These are phyloP conservation scores for Dendrothele bispora DNA, from an alignment of 768 basidiomycete genomes.

Conservation along the genomic window DNA sequence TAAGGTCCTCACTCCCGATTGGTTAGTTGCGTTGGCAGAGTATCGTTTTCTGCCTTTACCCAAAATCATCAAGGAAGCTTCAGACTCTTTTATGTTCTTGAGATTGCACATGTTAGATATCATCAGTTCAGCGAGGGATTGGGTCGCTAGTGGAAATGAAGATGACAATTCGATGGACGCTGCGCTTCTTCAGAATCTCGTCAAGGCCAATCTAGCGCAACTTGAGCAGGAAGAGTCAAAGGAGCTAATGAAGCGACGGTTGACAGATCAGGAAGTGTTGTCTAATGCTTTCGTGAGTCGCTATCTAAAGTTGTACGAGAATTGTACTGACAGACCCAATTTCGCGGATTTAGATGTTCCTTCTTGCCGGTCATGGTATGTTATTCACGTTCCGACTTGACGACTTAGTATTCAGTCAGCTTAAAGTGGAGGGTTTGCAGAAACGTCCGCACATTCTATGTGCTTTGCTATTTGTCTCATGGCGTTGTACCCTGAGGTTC, in stretches of 20 bases:
- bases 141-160: conserved; percentile 26
- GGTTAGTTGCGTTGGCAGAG: conserved; percentile 29
- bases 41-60: conserved; percentile 32
- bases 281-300: conserved; percentile 48
- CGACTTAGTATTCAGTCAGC: background rate
- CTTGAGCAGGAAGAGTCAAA: conserved; percentile 32
- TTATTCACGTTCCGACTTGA: background rate
- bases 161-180: conserved; percentile 27
- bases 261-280: conserved; percentile 46
- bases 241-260: conserved; percentile 17
- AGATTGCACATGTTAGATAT: conserved; percentile 40
- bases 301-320: no score
- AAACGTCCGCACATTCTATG: conserved; percentile 48
- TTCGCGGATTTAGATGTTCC: conserved; percentile 41
- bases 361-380: conserved; percentile 51
- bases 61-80: conserved; percentile 25
- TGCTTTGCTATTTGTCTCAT: conserved; percentile 42
- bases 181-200: conserved; percentile 43
- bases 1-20: conserved; percentile 31
- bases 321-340: no score
- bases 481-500: conserved; percentile 50
- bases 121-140: conserved; percentile 35
- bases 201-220: conserved; percentile 44
- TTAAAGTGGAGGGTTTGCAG: conserved; percentile 29
- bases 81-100: conserved; percentile 35